Evolutionary conservation across 805 yeast species (phyloP), one percentile per base, ranked within the genome.

Genomic region (Candida hungchunana): DNA sequence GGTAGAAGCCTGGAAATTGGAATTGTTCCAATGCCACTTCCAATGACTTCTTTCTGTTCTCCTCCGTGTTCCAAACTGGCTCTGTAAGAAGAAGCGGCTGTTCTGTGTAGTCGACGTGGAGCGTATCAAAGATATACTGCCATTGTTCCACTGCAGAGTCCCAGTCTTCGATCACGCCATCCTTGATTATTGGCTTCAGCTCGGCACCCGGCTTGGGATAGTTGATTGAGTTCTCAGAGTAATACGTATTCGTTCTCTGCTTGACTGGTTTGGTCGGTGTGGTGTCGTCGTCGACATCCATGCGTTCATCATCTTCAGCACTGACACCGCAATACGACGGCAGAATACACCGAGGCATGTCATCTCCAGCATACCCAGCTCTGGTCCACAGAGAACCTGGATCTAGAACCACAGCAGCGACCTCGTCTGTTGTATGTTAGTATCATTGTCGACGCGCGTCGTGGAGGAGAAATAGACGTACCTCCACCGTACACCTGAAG

Each of bases 351-450:
- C 80, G 75, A 10, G 98, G 98, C 36, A 76, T 71, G 55, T 89
- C 96, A 39, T 87, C 90, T 9, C 97, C 97, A 4, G 97, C 89
- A 59, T 76, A 88, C 2, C 98, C 98, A 14, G 82, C 77, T 36
- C 90, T 77, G 6, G 96, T 87, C 41, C 77, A 65, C 43, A 70
- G 77, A 9, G 96, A 81, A 23, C 97, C 97, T 2, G 95, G 89
- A 54, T 93, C 97, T 18, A 90, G 67, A 22, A 90, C 95, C 3
- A 93, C 71, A 18, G 97, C 95, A 45, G 87, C 78, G 44, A 93
- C 81, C 58, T 90, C 98, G 62, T 90, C 93, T 49, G 39, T 24
- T 25, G 7, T 6, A 4, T 22, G 46, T 44, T 40, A 43, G 47
- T 39, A 32, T 18, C 9, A 12, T 17, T n/a, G 18, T 21, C 13